Conservation (phyloP, 1,139 yeast species). For the Debaryomycetaceae sp. region DNA sequence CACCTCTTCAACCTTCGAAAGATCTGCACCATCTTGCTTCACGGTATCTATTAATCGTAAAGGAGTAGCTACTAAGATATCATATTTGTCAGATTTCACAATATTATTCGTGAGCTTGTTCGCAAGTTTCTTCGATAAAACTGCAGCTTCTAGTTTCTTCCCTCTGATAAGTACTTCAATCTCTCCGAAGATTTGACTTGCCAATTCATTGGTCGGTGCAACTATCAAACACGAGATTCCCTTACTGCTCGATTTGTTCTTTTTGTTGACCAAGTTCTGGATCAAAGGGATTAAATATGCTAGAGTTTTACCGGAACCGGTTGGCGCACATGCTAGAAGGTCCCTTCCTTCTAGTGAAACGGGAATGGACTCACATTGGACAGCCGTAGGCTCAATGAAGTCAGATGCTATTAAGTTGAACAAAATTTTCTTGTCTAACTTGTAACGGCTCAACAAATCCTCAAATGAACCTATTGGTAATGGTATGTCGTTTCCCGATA, state of each 20-base stretch:
- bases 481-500: slow-evolving; percentile 77
- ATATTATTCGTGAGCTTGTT: slow-evolving; percentile 61
- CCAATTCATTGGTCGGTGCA: slow-evolving; percentile 85
- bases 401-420: slow-evolving; percentile 64
- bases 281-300: slow-evolving; percentile 84
- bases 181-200: slow-evolving; percentile 78
- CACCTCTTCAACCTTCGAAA: slow-evolving; percentile 65
- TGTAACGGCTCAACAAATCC: slow-evolving; percentile 67
- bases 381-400: slow-evolving; percentile 84
- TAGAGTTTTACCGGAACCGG: slow-evolving; percentile 80
- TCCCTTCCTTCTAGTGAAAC: slow-evolving; percentile 62
- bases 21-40: slow-evolving; percentile 53
- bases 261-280: slow-evolving; percentile 43
- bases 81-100: slow-evolving; percentile 62
- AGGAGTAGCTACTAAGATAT: slow-evolving; percentile 84
- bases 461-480: slow-evolving; percentile 86
- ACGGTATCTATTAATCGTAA: slow-evolving; percentile 78
- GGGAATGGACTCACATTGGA: slow-evolving; percentile 86
- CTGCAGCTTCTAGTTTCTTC: slow-evolving; percentile 57
- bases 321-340: slow-evolving; percentile 35
- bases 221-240: slow-evolving; percentile 76
- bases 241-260: slow-evolving; percentile 5
- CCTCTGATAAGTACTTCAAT: slow-evolving; percentile 55
- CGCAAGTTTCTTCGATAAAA: slow-evolving; percentile 74
- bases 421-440: slow-evolving; percentile 59